Evolutionary conservation across 179 eudicot genomes (phyloP).

Genomic region (Camellia oleifera): DNA sequence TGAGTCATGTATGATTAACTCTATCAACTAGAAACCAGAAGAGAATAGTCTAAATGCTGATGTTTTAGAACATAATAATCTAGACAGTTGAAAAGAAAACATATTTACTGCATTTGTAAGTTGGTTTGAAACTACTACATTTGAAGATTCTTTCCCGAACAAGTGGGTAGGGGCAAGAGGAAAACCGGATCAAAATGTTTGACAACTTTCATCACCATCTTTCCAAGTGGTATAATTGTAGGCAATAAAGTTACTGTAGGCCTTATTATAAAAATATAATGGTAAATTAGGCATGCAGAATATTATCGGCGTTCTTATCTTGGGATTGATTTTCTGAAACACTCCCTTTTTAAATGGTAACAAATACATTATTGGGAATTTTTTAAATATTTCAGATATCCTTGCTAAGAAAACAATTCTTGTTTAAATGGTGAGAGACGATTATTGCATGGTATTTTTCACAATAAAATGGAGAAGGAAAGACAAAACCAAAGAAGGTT

Average conservation of each 20-base stretch:
- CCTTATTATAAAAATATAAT: not conserved
- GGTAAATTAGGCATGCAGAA: not conserved
- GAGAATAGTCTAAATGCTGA: not conserved
- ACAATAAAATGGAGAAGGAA: not conserved
- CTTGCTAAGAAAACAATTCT: not conserved
- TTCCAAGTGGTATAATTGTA: not conserved
- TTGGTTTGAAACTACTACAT: not conserved
- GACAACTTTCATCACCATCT: not conserved
- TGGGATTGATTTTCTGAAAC: not conserved
- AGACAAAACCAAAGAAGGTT: not conserved
- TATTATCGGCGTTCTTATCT: too few relatives aligned
- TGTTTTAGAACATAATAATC: not conserved
- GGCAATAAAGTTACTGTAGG: not conserved
- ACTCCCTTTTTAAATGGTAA: not conserved
- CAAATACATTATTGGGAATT: not conserved
- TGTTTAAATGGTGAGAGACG: not conserved
- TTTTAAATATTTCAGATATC: not conserved
- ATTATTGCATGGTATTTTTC: not conserved
- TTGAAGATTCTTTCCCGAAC: not conserved
- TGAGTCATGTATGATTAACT: not conserved
- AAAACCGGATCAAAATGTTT: constrained; percentile 4
- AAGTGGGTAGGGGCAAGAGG: not conserved
- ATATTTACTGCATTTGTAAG: not conserved
- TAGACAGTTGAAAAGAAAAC: not conserved
- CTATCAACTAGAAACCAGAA: not conserved